Conservation (phyloP, 1,139 yeast genomes). For the Debaryomyces psychrophilus region DNA sequence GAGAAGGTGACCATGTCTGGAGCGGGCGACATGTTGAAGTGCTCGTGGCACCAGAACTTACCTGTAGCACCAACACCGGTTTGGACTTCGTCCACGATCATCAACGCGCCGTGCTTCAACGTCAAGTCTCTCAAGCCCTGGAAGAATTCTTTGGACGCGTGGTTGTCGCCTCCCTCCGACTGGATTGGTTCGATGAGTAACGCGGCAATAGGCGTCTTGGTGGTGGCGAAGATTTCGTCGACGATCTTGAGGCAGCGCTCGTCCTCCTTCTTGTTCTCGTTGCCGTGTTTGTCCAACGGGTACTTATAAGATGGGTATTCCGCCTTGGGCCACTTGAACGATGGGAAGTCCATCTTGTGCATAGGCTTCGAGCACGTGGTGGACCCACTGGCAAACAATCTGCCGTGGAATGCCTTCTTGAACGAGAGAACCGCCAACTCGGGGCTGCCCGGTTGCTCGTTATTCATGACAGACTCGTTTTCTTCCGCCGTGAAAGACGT, state of each 20-base stretch:
- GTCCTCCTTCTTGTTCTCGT: constrained; percentile 65
- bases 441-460: constrained; percentile 74
- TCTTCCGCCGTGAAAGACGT: constrained; percentile 62
- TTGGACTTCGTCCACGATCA: constrained; percentile 84
- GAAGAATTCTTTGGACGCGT: constrained; percentile 74
- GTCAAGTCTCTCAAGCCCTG: constrained; percentile 77
- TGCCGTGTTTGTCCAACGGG: constrained; percentile 62
- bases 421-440: constrained; percentile 74
- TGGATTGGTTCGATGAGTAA: constrained; percentile 79
- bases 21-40: constrained; percentile 69
- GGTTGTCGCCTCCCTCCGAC: constrained; percentile 89
- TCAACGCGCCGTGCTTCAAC: constrained; percentile 62
- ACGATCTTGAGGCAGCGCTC: constrained; percentile 62
- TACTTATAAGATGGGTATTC: constrained; percentile 75
- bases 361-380: constrained; percentile 81
- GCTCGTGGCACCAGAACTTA: constrained; percentile 84
- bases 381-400: constrained; percentile 77
- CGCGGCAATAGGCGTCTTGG: constrained; percentile 74
- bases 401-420: constrained; percentile 78
- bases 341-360: constrained; percentile 82
- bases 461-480: constrained; percentile 62
- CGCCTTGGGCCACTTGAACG: constrained; percentile 88
- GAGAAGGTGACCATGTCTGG: constrained; percentile 85
- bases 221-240: constrained; percentile 56
- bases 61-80: constrained; percentile 91